These are phyloP conservation scores for Hypholoma fasciculare DNA, from an alignment of 768 basidiomycete species.

Conservation along the genomic window DNA sequence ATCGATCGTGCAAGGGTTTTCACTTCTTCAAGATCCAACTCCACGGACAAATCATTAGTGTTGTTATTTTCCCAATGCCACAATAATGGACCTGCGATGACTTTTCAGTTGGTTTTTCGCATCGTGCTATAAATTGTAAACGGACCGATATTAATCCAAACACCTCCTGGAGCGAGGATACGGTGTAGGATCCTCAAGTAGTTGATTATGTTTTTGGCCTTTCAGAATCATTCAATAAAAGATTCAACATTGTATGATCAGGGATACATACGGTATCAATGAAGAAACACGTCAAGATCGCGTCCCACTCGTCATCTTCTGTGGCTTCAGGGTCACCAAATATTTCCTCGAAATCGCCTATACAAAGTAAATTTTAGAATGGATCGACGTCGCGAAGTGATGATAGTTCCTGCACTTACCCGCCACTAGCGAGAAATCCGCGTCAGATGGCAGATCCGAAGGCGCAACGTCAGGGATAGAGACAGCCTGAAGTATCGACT, in stretches of 20 bases:
- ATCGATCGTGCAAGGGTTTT: conserved; percentile 70
- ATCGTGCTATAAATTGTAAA: background rate
- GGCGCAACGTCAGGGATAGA: conserved; percentile 85
- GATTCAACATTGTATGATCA: background rate
- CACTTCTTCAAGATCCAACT: conserved; percentile 88
- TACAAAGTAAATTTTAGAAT: conserved; percentile 7
- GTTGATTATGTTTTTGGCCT: conserved; percentile 92
- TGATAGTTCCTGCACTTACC: conserved; percentile 41
- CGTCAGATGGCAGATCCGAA: conserved; percentile 59
- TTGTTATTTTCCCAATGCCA: conserved; percentile 97
- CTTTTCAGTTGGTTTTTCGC: background rate
- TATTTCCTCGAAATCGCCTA: conserved; percentile 92
- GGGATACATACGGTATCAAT: conserved; percentile 76
- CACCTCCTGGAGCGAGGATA: conserved; percentile 81
- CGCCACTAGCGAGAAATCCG: conserved; percentile 83
- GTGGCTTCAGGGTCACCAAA: conserved; percentile 72
- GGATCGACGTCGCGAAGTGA: background rate
- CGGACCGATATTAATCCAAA: conserved; percentile 80
- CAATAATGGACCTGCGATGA: conserved; percentile 71
- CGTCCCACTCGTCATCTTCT: conserved; percentile 83
- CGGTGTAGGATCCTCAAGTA: conserved; percentile 86
- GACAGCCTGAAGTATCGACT: conserved; percentile 65
- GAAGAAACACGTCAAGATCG: conserved; percentile 94
- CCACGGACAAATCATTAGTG: conserved; percentile 79
- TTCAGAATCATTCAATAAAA: background rate